Conservation (phyloP, 2,329 filamentous ascomycete genomes). For the Colletotrichum sojae region DNA sequence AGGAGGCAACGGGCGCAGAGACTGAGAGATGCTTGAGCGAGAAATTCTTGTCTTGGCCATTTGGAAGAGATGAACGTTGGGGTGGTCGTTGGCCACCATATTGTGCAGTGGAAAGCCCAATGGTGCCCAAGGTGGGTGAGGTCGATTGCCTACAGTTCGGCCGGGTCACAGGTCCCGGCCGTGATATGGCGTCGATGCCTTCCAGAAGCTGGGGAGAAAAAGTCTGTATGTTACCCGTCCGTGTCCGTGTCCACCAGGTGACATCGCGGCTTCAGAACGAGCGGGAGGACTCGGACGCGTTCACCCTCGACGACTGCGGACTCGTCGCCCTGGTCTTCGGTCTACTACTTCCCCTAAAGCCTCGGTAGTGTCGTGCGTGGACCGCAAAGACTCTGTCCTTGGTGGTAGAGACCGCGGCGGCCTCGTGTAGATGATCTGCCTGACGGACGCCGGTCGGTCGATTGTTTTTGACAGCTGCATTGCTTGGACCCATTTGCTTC, state of each 20-base stretch:
- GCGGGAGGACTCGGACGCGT: slow-evolving; percentile 14
- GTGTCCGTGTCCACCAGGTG: slow-evolving; percentile 5
- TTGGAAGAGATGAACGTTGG: slow-evolving; percentile 38
- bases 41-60: slow-evolving; percentile 11
- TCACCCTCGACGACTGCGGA: neutral
- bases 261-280: slow-evolving; percentile 1
- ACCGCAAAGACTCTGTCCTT: neutral
- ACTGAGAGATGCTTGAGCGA: slow-evolving; percentile 26
- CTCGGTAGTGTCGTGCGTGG: neutral
- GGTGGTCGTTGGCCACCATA: neutral
- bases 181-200: slow-evolving; percentile 23
- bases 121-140: slow-evolving; percentile 38
- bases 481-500: slow-evolving; percentile 8
- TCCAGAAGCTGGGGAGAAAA: slow-evolving; percentile 33
- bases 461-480: slow-evolving; percentile 10
- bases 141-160: slow-evolving; percentile 30
- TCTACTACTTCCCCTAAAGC: neutral
- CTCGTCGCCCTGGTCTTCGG: neutral
- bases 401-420: slow-evolving; percentile 7
- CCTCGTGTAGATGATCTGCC: slow-evolving; percentile 4
- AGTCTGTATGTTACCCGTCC: slow-evolving; percentile 2
- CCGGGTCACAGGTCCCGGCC: slow-evolving; percentile 14
- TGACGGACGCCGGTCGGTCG: neutral
- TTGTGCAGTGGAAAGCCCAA: slow-evolving; percentile 22
- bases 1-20: slow-evolving; percentile 24